Conservation (phyloP, 2,329 filamentous ascomycete genomes). For the Exophiala calicioides region DNA sequence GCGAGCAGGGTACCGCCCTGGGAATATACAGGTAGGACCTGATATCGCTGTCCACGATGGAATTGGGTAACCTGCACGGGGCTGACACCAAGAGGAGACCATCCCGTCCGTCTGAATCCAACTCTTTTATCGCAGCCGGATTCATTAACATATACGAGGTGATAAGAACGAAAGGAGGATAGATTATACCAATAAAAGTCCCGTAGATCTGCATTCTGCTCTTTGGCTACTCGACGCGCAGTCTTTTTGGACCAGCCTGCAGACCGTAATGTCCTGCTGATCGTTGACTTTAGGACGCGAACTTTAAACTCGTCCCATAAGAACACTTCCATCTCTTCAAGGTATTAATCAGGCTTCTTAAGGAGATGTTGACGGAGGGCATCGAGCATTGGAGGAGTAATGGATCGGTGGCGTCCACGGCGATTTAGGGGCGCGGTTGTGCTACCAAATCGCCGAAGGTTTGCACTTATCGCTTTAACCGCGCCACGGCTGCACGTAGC, state of each 20-base stretch:
- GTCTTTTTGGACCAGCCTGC: slow-evolving; percentile 38
- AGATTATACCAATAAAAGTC: slow-evolving; percentile 34
- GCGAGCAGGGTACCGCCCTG: slow-evolving; percentile 31
- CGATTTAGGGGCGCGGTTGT: slow-evolving; percentile 25
- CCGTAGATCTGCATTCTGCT: slow-evolving; percentile 38
- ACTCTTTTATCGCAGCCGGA: slow-evolving; percentile 3
- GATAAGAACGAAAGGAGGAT: slow-evolving; percentile 24
- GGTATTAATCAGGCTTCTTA: slow-evolving; percentile 35
- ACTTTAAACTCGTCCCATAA: slow-evolving; percentile 34
- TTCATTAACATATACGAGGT: slow-evolving; percentile 1
- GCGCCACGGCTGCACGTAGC: slow-evolving; percentile 31
- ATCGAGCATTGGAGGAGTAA: slow-evolving; percentile 34
- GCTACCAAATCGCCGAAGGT: slow-evolving; percentile 23
- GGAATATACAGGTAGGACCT: slow-evolving; percentile 36
- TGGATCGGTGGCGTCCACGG: slow-evolving; percentile 28
- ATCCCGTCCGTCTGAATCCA: background rate
- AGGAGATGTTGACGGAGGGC: slow-evolving; percentile 34
- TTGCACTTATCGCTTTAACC: slow-evolving; percentile 25
- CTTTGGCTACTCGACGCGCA: slow-evolving; percentile 35
- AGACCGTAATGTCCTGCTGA: slow-evolving; percentile 31
- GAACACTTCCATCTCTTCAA: slow-evolving; percentile 35
- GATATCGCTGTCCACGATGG: background rate
- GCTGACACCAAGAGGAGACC: background rate
- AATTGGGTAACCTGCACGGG: background rate
- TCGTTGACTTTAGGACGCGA: slow-evolving; percentile 24